These are phyloP conservation scores for Mikania micrantha DNA, from an alignment of 129 eudicot species.

Conservation along the genomic window DNA sequence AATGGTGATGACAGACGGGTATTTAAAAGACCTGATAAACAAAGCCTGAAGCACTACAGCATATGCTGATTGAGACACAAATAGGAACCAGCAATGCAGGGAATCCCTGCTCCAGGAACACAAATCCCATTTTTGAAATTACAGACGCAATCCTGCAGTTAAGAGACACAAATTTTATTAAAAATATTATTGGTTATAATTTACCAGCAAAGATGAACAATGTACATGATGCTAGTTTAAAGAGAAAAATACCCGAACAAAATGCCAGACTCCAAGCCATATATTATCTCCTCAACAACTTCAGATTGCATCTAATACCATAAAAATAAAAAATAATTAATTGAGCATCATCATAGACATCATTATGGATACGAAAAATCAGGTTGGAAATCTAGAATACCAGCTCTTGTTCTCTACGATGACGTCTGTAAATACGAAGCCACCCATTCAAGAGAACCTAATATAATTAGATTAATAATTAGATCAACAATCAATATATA, in stretches of 20 bases:
- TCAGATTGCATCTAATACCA: slow-evolving; percentile 73
- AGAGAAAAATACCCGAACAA: slow-evolving; percentile 67
- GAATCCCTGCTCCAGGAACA: slow-evolving; percentile 83
- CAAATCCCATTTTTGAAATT: slow-evolving; percentile 86
- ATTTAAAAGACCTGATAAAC: slow-evolving; percentile 57
- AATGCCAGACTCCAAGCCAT: slow-evolving; percentile 93
- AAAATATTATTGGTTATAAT: too few relatives aligned
- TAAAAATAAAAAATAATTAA: not conserved
- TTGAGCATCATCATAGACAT: too few relatives aligned
- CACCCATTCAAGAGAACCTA: not conserved
- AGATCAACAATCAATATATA: too few relatives aligned
- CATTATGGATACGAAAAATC: slow-evolving; percentile 10
- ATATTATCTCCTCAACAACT: slow-evolving; percentile 92
- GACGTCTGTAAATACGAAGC: not conserved
- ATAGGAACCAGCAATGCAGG: slow-evolving; percentile 70
- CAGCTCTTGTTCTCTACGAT: not conserved
- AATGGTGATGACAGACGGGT: not conserved
- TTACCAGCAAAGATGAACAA: not conserved
- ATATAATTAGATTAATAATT: too few relatives aligned
- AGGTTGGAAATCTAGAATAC: not conserved
- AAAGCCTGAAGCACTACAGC: slow-evolving; percentile 89
- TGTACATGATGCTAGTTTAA: not conserved
- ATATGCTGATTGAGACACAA: slow-evolving; percentile 65
- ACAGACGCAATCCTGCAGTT: slow-evolving; percentile 90
- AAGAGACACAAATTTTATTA: not conserved